A percentile compares a stretch with the other conserved stretches of the same genome.
Conservation (phyloP, 352 stramenopile genomes). For the Phytopythium delawarense region DNA sequence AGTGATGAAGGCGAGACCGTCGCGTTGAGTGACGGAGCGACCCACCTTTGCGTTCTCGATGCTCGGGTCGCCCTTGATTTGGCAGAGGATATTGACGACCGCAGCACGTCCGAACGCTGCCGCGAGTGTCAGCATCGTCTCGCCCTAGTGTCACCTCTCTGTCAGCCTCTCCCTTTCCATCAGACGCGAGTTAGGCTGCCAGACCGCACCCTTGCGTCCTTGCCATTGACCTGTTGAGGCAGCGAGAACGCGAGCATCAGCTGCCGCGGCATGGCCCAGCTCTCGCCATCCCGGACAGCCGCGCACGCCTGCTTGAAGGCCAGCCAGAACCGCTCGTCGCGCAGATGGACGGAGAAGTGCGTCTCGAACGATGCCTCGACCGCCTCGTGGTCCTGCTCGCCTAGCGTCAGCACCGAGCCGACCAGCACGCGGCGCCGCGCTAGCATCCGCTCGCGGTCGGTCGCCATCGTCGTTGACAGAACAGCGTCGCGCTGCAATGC, state of each 20-base stretch:
- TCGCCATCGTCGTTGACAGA: conserved; percentile 2
- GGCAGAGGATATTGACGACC: conserved; percentile 57
- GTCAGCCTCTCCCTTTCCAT: background rate
- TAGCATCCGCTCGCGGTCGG: conserved; percentile 28
- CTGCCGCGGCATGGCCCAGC: conserved; percentile 39
- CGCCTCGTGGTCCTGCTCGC: conserved; percentile 29
- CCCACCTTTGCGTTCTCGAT: conserved; percentile 60
- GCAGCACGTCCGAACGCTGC: conserved; percentile 37
- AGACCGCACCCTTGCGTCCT: conserved; percentile 36
- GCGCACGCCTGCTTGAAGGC: conserved; percentile 51
- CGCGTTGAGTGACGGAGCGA: too few species aligned
- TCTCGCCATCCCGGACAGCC: conserved; percentile 18
- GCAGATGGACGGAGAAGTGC: conserved; percentile 37
- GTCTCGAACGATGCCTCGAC: conserved; percentile 50
- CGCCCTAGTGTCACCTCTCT: conserved; percentile 25
- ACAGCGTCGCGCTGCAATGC: background rate
- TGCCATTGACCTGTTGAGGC: conserved; percentile 60
- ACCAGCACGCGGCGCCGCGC: conserved; percentile 33
- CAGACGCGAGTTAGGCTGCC: background rate
- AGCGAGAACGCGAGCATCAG: conserved; percentile 59
- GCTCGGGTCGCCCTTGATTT: conserved; percentile 53
- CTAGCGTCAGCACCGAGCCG: conserved; percentile 29
- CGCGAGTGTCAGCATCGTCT: conserved; percentile 71
- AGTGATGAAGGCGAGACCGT: background rate
- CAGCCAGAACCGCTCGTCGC: conserved; percentile 40